Base-by-base conservation (phyloP, 2,329 filamentous ascomycete genomes). In the Alternaria angustiovoidea region DNA sequence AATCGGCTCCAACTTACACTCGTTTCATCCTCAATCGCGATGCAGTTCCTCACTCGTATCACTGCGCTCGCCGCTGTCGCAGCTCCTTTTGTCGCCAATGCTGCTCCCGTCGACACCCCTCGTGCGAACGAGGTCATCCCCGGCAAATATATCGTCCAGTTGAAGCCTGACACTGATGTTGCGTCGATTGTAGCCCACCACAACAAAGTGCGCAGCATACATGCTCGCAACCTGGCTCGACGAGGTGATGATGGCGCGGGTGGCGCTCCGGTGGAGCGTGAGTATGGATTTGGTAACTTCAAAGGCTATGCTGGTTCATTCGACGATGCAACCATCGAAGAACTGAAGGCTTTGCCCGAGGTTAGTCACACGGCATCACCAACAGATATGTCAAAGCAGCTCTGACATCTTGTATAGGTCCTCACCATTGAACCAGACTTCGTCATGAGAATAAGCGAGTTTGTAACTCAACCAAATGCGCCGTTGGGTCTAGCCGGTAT, bases 111-210 rank as follows among this genome's bases (percentile, higher is more conserved):
- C 6, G 34, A 41, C 8, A 11, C 58, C 9, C 53, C 59, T 24
- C 38, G 53, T 4, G 30, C 56, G 2, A 49, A 61, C 36, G 60
- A 64, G 14, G 32, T 68, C 20, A 70, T 81, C 46, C 74, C 76
- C 14, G 76, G 76, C 62, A 81, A 80, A 72, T 83, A 80, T 69
- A 80, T 82, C 55, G 73, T 82, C 57, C 79, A 78, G 64, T 51
- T 83, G 55, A 80, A 78, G 70, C 73, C 78, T 14, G 73, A 72
- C 11, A 66, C 66, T 3, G 67, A 75, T 47, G 51, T 71, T 44
- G 65, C 70, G 1, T 67, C 68, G 0, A 64, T 76, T 18, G 66
- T 64, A 8, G 61, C 67, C 7, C 73, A 76, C 44, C 68, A 70
- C 48, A 59, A 66, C 38, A 70, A 60, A 8, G 69, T 77, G 5